A percentile compares a stretch with the other conserved stretches of the same genome.
phyloP scores from a whole-genome alignment of 441 rosid genomes.

The Croton laevigatus region DNA sequence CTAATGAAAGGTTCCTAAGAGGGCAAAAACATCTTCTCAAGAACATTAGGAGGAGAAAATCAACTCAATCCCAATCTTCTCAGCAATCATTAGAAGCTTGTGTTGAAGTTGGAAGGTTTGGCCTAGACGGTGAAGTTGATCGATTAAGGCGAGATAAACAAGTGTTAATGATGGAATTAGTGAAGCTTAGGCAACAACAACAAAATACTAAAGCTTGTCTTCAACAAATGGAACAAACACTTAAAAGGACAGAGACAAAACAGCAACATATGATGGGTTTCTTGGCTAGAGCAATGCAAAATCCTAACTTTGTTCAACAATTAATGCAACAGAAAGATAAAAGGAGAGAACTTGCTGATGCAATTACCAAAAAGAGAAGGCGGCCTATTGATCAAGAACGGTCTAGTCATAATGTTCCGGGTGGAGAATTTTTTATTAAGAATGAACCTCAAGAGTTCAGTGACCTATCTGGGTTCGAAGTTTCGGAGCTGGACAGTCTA shows the following conservation, averaged over 20 bases:
- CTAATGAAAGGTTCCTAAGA: conserved; percentile 81
- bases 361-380: conserved; percentile 51
- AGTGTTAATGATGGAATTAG: conserved; percentile 63
- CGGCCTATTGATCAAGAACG: conserved; percentile 48
- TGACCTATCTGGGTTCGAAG: conserved; percentile 38
- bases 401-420: conserved; percentile 14
- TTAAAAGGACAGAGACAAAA: conserved; percentile 60
- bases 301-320: conserved; percentile 63
- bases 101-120: conserved; percentile 75
- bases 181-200: conserved; percentile 78
- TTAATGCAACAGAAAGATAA: conserved; percentile 48
- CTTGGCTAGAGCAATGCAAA: conserved; percentile 73
- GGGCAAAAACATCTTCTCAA: conserved; percentile 82
- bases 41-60: conserved; percentile 66
- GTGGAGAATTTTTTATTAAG: conserved; percentile 37
- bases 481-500: conserved; percentile 45
- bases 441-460: conserved; percentile 40
- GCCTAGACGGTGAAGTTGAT: conserved; percentile 64
- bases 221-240: conserved; percentile 60
- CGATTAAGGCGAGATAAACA: conserved; percentile 67
- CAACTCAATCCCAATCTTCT: conserved; percentile 33
- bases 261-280: conserved; percentile 79
- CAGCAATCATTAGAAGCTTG: conserved; percentile 50
- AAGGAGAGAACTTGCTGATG: conserved; percentile 61
- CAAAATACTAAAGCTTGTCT: conserved; percentile 55